These are phyloP conservation scores for Entomortierella lignicola DNA, from an alignment of 192 early-diverging fungal genomes.

Conservation along the genomic window DNA sequence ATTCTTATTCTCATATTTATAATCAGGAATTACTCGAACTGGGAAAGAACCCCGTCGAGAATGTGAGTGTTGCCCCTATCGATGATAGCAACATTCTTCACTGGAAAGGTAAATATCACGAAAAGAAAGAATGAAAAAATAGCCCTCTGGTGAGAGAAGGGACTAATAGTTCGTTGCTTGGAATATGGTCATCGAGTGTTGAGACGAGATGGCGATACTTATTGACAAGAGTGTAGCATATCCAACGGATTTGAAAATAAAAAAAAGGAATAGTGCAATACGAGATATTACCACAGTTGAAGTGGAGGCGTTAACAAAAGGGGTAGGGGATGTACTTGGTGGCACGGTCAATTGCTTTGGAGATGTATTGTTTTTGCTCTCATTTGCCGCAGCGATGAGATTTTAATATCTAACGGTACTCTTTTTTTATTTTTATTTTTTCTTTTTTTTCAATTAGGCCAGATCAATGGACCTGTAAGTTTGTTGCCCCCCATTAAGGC, in stretches of 20 bases:
- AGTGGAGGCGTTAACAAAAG: background rate
- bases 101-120: conserved; percentile 68
- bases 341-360: background rate
- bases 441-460: conserved; percentile 28
- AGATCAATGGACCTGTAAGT: conserved; percentile 70
- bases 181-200: background rate
- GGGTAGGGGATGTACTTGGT: background rate
- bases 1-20: background rate
- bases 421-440: background rate
- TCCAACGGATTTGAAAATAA: no score
- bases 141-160: background rate
- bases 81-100: conserved; percentile 71
- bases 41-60: conserved; percentile 67
- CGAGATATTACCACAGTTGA: background rate
- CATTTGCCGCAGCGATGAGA: background rate
- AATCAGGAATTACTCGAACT: conserved; percentile 74
- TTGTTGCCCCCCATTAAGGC: background rate
- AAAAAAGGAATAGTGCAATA: background rate
- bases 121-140: background rate
- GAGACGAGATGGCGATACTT: no score
- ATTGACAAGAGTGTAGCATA: no score
- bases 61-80: conserved; percentile 64
- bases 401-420: background rate
- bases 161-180: background rate
- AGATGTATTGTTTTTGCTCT: background rate